Percentiles rank a stretch among this genome's conserved stretches.
These are phyloP conservation scores for Mycena pura DNA, from an alignment of 768 basidiomycete genomes.

Conservation along the genomic window DNA sequence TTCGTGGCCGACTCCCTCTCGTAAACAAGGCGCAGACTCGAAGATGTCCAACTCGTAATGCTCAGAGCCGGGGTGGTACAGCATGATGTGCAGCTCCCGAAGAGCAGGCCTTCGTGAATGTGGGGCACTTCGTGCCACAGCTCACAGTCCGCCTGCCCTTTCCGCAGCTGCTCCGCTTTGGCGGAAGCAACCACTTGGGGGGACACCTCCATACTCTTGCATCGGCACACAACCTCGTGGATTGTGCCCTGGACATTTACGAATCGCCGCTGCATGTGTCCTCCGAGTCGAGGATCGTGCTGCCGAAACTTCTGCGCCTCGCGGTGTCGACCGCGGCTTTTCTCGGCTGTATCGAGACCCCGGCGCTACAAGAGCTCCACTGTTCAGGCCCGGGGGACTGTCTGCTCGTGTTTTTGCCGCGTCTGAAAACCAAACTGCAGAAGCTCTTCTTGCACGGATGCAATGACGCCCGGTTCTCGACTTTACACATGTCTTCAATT, in stretches of 20 bases:
- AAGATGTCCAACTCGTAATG: too few relatives aligned
- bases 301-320: conserved; percentile 6
- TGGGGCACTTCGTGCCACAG: not conserved
- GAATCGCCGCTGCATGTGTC: too few relatives aligned
- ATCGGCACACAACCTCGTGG: not conserved
- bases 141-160: not conserved
- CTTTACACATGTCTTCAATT: too few relatives aligned
- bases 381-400: too few relatives aligned
- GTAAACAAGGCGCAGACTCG: not conserved
- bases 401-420: too few relatives aligned
- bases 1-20: not conserved
- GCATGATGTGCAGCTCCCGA: not conserved
- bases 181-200: not conserved
- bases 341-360: not conserved
- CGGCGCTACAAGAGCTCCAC: conserved; percentile 8
- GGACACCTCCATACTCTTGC: not conserved
- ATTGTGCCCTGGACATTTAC: conserved; percentile 1
- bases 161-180: not conserved
- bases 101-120: not conserved
- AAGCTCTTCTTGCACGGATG: too few relatives aligned
- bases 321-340: not conserved
- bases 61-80: too few relatives aligned
- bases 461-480: too few relatives aligned
- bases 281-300: not conserved
- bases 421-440: too few relatives aligned